phyloP scores from a whole-genome alignment of 805 yeast genomes.

The Wickerhamomyces subpelliculosus region DNA sequence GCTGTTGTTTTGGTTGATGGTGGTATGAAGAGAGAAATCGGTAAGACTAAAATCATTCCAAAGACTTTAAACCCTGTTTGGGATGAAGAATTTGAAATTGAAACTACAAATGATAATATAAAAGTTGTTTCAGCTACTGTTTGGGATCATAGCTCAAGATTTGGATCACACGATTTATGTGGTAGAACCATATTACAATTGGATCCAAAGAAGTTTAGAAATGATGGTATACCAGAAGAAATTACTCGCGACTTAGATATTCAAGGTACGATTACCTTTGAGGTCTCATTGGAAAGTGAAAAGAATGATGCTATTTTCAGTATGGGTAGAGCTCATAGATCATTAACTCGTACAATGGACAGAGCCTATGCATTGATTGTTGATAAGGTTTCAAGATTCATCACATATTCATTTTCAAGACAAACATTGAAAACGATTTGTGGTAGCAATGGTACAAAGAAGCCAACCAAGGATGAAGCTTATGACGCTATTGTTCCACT shows the following conservation, averaged over 20 bases:
- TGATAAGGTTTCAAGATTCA: constrained; percentile 60
- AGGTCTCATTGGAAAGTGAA: constrained; percentile 74
- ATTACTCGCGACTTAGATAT: constrained; percentile 48
- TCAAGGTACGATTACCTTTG: constrained; percentile 61
- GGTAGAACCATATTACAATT: constrained; percentile 58
- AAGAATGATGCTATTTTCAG: constrained; percentile 74
- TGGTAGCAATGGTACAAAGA: constrained; percentile 40
- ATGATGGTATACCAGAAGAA: constrained; percentile 64
- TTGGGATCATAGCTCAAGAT: constrained; percentile 54
- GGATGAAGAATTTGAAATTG: constrained; percentile 78
- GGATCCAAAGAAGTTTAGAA: constrained; percentile 55
- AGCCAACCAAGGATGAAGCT: constrained; percentile 39
- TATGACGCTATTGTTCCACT: constrained; percentile 67
- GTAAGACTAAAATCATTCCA: constrained; percentile 59
- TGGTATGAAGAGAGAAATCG: constrained; percentile 45
- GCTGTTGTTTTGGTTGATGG: constrained; percentile 61
- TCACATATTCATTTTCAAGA: constrained; percentile 51
- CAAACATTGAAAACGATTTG: constrained; percentile 50
- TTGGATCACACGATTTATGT: constrained; percentile 52
- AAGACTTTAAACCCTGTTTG: constrained; percentile 68
- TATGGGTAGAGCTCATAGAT: constrained; percentile 68
- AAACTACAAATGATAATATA: constrained; percentile 31
- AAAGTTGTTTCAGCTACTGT: constrained; percentile 51
- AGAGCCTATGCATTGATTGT: constrained; percentile 65
- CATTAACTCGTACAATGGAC: constrained; percentile 56